phyloP scores from a whole-genome alignment of 2,329 filamentous ascomycete genomes.

The Cercospora berteroae region DNA sequence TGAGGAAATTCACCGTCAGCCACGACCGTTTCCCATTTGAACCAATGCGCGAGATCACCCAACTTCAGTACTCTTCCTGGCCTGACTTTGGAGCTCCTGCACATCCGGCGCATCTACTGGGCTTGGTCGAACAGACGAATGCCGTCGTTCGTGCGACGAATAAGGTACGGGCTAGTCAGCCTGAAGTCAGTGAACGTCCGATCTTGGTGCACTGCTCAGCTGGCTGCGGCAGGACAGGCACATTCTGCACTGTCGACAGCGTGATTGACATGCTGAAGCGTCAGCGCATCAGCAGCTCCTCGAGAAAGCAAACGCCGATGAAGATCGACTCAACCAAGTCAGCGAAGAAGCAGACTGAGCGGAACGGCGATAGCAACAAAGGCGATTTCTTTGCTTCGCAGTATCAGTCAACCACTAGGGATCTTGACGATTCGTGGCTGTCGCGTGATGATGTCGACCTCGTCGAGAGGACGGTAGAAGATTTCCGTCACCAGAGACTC shows the following conservation, averaged over 20 bases:
- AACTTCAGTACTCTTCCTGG: slow-evolving; percentile 94
- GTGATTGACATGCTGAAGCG: slow-evolving; percentile 95
- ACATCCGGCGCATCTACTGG: slow-evolving; percentile 80
- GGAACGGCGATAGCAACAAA: neutral
- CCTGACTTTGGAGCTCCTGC: slow-evolving; percentile 94
- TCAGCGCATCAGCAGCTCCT: slow-evolving; percentile 52
- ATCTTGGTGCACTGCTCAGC: slow-evolving; percentile 94
- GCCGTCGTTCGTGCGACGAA: slow-evolving; percentile 57
- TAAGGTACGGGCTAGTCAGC: slow-evolving; percentile 48
- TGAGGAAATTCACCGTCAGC: slow-evolving; percentile 82
- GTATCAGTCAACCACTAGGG: slow-evolving; percentile 30
- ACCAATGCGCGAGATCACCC: slow-evolving; percentile 87
- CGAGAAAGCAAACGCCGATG: slow-evolving; percentile 45
- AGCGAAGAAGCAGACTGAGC: slow-evolving; percentile 5
- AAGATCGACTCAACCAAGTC: slow-evolving; percentile 37
- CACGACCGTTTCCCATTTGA: slow-evolving; percentile 76
- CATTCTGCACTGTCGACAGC: slow-evolving; percentile 93
- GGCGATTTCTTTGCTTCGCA: slow-evolving; percentile 33
- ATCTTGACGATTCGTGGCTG: slow-evolving; percentile 60
- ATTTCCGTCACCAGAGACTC: slow-evolving; percentile 81
- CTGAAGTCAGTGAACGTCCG: slow-evolving; percentile 59
- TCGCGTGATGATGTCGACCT: slow-evolving; percentile 70
- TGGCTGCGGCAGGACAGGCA: slow-evolving; percentile 90
- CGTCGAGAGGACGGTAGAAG: slow-evolving; percentile 82
- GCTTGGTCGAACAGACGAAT: slow-evolving; percentile 87